A percentile compares a stretch with the other conserved stretches of the same genome.
These are phyloP conservation scores for Neonothopanus nambi DNA, from an alignment of 1,284 basidiomycete genomes.

Conservation along the genomic window DNA sequence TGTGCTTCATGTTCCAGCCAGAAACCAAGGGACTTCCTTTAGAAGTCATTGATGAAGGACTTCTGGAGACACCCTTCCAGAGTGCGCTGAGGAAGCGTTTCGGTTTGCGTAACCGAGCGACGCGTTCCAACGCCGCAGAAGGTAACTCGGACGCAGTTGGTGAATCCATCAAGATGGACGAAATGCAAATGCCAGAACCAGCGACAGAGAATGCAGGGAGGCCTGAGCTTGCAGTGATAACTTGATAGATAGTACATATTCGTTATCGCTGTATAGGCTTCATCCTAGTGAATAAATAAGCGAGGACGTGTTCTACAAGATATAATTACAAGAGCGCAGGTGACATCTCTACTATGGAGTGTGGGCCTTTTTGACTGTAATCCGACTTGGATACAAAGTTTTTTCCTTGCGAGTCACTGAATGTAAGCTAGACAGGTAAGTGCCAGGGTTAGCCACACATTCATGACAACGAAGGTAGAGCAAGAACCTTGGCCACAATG, in stretches of 20 bases:
- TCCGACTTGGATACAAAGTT: conserved; percentile 78
- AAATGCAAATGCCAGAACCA: too few relatives aligned
- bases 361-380: conserved; percentile 71
- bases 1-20: conserved; percentile 2
- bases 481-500: conserved; percentile 81
- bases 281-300: not conserved
- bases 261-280: too few relatives aligned
- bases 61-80: conserved; percentile 10
- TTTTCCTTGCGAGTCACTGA: conserved; percentile 61
- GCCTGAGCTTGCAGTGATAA: too few relatives aligned
- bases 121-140: too few relatives aligned
- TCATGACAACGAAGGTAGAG: not conserved
- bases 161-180: too few relatives aligned
- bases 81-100: conserved; percentile 2
- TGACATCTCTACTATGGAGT: conserved; percentile 71
- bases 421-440: conserved; percentile 44
- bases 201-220: too few relatives aligned
- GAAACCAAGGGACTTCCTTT: conserved; percentile 7
- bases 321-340: conserved; percentile 65
- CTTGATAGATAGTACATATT: too few relatives aligned
- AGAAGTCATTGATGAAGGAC: conserved; percentile 4
- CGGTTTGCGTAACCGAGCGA: too few relatives aligned
- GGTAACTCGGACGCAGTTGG: too few relatives aligned
- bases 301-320: not conserved
- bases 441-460: conserved; percentile 9